These are phyloP conservation scores for Penicillium macrosclerotiorum DNA, from an alignment of 495 filamentous ascomycete species.

Conservation along the genomic window DNA sequence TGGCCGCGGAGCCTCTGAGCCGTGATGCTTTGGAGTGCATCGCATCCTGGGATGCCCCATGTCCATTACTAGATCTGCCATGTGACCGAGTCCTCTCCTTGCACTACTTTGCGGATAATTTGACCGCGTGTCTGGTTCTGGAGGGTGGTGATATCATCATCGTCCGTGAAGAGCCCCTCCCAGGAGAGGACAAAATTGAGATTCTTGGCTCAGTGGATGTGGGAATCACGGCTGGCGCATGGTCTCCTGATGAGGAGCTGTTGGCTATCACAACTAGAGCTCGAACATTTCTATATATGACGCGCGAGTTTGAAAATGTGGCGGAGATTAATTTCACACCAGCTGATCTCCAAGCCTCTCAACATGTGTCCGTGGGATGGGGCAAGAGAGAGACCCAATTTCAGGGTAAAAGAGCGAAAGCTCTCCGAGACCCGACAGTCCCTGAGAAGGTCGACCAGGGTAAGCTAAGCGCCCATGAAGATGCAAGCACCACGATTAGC, in stretches of 20 bases:
- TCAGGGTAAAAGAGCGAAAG: conserved; percentile 87
- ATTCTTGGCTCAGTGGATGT: conserved; percentile 92
- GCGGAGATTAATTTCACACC: conserved; percentile 64
- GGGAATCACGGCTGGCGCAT: conserved; percentile 83
- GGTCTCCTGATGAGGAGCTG: conserved; percentile 94
- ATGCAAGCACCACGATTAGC: conserved; percentile 67
- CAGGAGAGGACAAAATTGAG: conserved; percentile 74
- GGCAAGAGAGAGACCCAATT: conserved; percentile 98
- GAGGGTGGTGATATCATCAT: conserved; percentile 87
- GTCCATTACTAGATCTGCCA: conserved; percentile 63
- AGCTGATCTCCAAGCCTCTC: conserved; percentile 82
- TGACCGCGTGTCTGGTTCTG: conserved; percentile 76
- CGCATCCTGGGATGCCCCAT: conserved; percentile 83
- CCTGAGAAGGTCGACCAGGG: conserved; percentile 92
- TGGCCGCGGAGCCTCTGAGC: conserved; percentile 33
- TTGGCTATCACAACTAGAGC: conserved; percentile 77
- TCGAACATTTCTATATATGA: conserved; percentile 87
- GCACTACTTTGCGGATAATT: conserved; percentile 79
- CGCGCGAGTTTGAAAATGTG: conserved; percentile 81
- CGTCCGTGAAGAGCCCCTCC: conserved; percentile 72
- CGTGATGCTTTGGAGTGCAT: conserved; percentile 51
- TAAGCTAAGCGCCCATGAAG: conserved; percentile 66
- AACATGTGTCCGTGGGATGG: conserved; percentile 98
- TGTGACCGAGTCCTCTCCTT: conserved; percentile 72
- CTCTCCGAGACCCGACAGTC: conserved; percentile 87